phyloP scores from a whole-genome alignment of 176 grass and related monocot genomes.

The Triticum urartu region DNA sequence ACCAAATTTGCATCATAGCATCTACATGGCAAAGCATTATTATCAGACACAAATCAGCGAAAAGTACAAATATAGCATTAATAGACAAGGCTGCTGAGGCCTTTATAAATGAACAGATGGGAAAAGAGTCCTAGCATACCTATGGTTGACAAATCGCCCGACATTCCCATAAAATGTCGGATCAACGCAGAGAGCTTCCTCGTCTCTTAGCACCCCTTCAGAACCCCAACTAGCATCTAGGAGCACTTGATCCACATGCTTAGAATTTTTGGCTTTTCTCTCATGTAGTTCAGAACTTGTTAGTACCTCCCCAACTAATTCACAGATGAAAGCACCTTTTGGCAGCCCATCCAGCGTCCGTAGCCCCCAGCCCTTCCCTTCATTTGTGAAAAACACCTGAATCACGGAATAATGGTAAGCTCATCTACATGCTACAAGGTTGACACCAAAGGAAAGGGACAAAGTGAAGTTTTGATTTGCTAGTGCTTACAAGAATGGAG shows the following conservation, averaged over 20 bases:
- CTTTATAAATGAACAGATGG: neutral
- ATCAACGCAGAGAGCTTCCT: slow-evolving; percentile 72
- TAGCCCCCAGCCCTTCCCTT: slow-evolving; percentile 83
- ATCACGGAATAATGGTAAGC: neutral
- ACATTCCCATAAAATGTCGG: slow-evolving; percentile 80
- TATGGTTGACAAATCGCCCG: slow-evolving; percentile 79
- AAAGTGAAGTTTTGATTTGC: neutral
- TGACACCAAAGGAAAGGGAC: neutral
- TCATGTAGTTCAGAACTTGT: slow-evolving; percentile 64
- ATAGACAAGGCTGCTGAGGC: slow-evolving; percentile 10
- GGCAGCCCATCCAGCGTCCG: slow-evolving; percentile 68
- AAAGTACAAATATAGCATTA: neutral
- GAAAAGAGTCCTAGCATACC: slow-evolving; percentile 27
- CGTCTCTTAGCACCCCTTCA: slow-evolving; percentile 37
- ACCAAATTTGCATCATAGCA: slow-evolving; percentile 78
- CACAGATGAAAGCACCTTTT: slow-evolving; percentile 82
- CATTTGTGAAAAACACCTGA: slow-evolving; percentile 66
- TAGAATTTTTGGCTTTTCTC: slow-evolving; percentile 46
- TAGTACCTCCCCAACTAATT: slow-evolving; percentile 79
- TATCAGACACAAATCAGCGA: slow-evolving; percentile 1
- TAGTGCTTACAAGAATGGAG: slow-evolving; percentile 9
- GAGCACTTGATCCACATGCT: slow-evolving; percentile 52
- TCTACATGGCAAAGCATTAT: slow-evolving; percentile 38
- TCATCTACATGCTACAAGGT: slow-evolving; percentile 11
- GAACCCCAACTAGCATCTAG: slow-evolving; percentile 75